Conservation (phyloP, 345 rosid species). For the Bretschneidera sinensis region DNA sequence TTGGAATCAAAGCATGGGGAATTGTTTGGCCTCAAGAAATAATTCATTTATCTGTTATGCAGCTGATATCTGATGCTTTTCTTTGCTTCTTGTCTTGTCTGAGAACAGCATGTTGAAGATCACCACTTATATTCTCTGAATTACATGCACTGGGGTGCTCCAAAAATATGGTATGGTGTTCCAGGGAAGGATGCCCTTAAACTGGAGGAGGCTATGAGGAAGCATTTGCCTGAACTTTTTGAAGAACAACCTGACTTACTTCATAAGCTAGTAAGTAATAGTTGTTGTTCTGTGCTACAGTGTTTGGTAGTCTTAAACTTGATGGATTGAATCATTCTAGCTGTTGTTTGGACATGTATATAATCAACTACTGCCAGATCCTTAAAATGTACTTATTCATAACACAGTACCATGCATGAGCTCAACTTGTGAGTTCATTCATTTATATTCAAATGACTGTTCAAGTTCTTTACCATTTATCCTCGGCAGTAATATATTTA, state of each 20-base stretch:
- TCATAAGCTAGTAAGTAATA: conserved; percentile 85
- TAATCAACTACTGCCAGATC: background rate
- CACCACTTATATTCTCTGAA: conserved; percentile 95
- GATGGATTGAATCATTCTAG: background rate
- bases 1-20: background rate
- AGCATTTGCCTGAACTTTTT: conserved; percentile 87
- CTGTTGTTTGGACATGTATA: background rate
- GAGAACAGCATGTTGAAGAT: conserved; percentile 93
- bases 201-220: conserved; percentile 89
- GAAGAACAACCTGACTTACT: conserved; percentile 98
- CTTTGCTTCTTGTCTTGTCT: conserved; percentile 12
- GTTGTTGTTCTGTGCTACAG: background rate
- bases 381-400: too few species aligned
- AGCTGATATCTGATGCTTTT: conserved; percentile 6
- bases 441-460: too few species aligned
- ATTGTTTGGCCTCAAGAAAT: background rate
- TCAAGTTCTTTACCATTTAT: too few species aligned
- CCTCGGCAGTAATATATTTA: background rate
- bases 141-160: conserved; percentile 98
- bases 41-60: background rate
- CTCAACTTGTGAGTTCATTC: too few species aligned
- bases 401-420: too few species aligned
- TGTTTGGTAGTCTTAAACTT: background rate
- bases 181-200: conserved; percentile 73
- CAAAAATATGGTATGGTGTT: conserved; percentile 97